Evolutionary conservation across 768 basidiomycete genomes (phyloP).

Genomic region (Leccinum broughii): DNA sequence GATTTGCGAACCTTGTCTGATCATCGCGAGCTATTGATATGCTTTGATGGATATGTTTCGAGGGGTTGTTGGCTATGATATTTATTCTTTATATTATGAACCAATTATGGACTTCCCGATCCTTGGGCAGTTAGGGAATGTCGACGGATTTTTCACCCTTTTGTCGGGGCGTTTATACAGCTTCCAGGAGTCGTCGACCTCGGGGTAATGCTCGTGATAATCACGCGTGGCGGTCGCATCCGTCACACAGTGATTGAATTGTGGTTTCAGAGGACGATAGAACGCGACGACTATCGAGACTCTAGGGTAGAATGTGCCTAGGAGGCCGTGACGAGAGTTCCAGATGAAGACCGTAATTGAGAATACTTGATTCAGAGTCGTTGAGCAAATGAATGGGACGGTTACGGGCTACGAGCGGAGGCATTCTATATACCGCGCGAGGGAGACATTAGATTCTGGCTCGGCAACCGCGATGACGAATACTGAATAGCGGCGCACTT

Average conservation of each 20-base stretch:
- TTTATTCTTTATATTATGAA: too few species aligned
- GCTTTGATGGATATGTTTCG: too few species aligned
- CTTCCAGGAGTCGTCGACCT: background rate
- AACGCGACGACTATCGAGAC: background rate
- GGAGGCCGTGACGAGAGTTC: background rate
- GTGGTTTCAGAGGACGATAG: background rate
- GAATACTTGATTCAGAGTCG: background rate
- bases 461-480: background rate
- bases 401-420: background rate
- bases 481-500: background rate
- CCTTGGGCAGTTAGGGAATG: too few species aligned
- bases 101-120: too few species aligned
- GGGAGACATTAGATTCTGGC: too few species aligned
- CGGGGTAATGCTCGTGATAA: background rate
- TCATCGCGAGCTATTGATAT: too few species aligned
- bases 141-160: too few species aligned
- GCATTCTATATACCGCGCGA: background rate
- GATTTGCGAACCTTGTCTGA: too few species aligned
- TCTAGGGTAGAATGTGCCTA: background rate
- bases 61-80: too few species aligned
- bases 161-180: background rate
- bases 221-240: background rate
- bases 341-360: background rate
- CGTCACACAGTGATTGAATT: background rate
- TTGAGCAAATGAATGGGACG: background rate